Evolutionary conservation across 495 filamentous ascomycete genomes (phyloP).

Genomic region (Tuber umbilicatum): DNA sequence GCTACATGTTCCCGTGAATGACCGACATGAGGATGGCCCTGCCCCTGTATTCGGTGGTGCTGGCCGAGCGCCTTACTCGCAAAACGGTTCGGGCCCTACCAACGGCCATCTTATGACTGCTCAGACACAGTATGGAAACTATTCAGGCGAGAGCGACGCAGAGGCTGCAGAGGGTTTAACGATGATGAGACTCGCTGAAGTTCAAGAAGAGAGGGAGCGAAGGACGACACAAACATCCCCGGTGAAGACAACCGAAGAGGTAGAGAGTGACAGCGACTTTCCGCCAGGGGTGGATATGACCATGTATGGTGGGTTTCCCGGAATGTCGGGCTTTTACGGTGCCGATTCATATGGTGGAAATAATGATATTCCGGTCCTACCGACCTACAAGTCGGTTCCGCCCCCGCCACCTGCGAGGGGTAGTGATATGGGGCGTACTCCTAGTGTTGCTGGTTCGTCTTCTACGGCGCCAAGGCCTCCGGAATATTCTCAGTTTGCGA

Average conservation of each 20-base stretch:
- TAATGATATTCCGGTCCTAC: conserved; percentile 39
- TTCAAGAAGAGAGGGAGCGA: conserved; percentile 51
- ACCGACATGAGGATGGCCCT: conserved; percentile 29
- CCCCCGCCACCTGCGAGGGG: conserved; percentile 38
- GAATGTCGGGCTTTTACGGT: conserved; percentile 34
- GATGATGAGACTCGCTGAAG: conserved; percentile 77
- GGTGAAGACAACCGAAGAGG: conserved; percentile 46
- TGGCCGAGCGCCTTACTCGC: conserved; percentile 30
- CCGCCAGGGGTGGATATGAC: conserved; percentile 62
- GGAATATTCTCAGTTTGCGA: conserved; percentile 43
- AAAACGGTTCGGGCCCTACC: conserved; percentile 46
- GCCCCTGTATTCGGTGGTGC: conserved; percentile 35
- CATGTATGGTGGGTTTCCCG: conserved; percentile 51
- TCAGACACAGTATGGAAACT: conserved; percentile 42
- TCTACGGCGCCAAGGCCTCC: conserved; percentile 44
- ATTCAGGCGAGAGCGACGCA: conserved; percentile 68
- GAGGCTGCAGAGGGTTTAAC: conserved; percentile 81
- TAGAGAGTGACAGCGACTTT: conserved; percentile 64
- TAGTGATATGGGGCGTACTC: conserved; percentile 41
- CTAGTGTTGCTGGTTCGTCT: conserved; percentile 30
- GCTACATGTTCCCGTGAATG: conserved; percentile 20
- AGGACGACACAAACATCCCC: conserved; percentile 29
- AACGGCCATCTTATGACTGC: conserved; percentile 52
- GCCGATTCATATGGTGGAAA: conserved; percentile 24
- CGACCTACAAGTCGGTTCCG: conserved; percentile 40